phyloP scores from a whole-genome alignment of 306 rosid species.

The Begonia masoniana region DNA sequence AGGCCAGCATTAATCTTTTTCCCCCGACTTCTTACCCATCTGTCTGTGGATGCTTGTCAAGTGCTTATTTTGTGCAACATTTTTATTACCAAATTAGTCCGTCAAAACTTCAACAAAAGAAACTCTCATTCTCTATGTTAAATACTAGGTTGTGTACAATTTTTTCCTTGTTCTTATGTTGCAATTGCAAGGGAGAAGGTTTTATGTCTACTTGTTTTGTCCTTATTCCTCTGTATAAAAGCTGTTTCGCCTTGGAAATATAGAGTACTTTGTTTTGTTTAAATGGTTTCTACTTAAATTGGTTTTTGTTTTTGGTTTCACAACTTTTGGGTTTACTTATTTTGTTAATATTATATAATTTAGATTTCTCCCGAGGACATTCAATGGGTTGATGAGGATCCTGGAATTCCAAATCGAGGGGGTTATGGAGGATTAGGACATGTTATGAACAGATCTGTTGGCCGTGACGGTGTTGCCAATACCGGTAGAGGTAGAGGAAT shows the following conservation, averaged over 20 bases:
- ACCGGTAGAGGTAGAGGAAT: conserved; percentile 82
- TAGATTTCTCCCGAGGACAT: conserved; percentile 84
- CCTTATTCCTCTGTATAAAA: not conserved
- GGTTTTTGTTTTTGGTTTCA: not conserved
- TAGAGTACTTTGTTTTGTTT: not conserved
- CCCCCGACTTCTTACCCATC: too few species aligned
- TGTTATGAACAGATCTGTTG: conserved; percentile 44
- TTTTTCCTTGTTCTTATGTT: too few species aligned
- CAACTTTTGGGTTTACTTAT: not conserved
- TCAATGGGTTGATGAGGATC: conserved; percentile 89
- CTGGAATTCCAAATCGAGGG: conserved; percentile 55
- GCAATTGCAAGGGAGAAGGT: too few species aligned
- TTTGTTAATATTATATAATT: conserved; percentile 6
- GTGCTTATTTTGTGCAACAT: too few species aligned
- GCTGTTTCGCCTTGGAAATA: not conserved
- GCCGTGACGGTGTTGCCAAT: conserved; percentile 45
- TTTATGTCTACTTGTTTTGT: not conserved
- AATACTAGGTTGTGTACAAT: too few species aligned
- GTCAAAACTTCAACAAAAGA: too few species aligned
- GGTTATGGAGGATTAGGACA: conserved; percentile 51
- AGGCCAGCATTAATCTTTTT: not conserved
- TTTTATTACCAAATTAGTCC: too few species aligned
- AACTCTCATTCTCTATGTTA: too few species aligned
- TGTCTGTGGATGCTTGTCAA: too few species aligned
- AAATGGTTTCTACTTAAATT: not conserved